Base-by-base conservation (phyloP, 2,329 filamentous ascomycete genomes). In the Microcyclosporella mali region DNA sequence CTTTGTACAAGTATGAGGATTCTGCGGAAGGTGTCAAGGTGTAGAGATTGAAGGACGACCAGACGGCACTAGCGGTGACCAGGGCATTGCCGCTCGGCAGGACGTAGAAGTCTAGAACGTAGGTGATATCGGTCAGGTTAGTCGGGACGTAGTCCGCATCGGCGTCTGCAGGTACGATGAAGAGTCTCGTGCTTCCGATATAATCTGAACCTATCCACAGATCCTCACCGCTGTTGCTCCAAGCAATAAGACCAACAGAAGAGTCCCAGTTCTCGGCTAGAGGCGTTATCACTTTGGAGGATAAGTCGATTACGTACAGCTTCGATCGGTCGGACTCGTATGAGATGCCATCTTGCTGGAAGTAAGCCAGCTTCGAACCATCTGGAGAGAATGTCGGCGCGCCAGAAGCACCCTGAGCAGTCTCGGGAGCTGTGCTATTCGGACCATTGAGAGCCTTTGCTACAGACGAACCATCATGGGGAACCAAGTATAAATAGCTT, bases 401-500 rank as follows among this genome's bases (percentile, higher is more conserved):
- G 8, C 45, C 51, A n/a, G 49, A 50, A 9, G 51, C 53, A 27
- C 55, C 55, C 33, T 49, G 45, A 14, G 55, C 52, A 21, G 45
- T 36, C 17, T 45, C 47, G 3, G 55, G 52, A 10, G 52, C 55
- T 27, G 40, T 53, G 34, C 49, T 56, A 16, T 43, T 44, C 3
- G 55, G 55, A 11, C 55, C 55, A 42, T 57, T 57, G n/a, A 57
- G 46, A 11, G 43, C 37, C 40, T 42, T 40, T 2, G 55, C 49
- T 2, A 51, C 49, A 16, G 55, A 47, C 10, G 52, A 56, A 2
- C 55, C 55, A 45, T 57, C 51, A 33, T 57, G 55, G 37, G 52
- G 52, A 2, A 57, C 55, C 2, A 57, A 30, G 21, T 57, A 57
- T 15, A 57, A 36, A 34, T 57, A 56, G 45, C 47, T 55, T 19